These are phyloP conservation scores for Pseudozyma sp. DNA, from an alignment of 1,284 basidiomycete genomes.

Conservation along the genomic window DNA sequence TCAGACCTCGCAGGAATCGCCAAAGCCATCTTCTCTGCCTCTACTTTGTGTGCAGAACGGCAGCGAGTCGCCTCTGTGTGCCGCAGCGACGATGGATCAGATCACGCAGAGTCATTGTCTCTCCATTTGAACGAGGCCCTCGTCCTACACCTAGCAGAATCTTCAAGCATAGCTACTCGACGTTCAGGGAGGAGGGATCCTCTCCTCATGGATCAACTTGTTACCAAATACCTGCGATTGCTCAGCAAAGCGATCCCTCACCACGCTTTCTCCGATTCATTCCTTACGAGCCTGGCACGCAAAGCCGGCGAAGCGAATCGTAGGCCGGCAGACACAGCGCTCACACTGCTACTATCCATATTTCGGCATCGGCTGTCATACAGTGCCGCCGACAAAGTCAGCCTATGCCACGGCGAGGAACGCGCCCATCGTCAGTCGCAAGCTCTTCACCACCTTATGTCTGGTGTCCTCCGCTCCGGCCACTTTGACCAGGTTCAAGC, in stretches of 20 bases:
- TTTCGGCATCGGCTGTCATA: neutral
- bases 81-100: neutral
- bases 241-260: neutral
- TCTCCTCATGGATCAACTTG: neutral
- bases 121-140: constrained; percentile 18
- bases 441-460: constrained; percentile 21
- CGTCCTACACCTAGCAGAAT: neutral
- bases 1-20: neutral
- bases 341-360: constrained; percentile 4
- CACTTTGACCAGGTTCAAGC: constrained; percentile 7
- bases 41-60: constrained; percentile 13
- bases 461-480: constrained; percentile 6
- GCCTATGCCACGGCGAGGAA: neutral
- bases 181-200: neutral
- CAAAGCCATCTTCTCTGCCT: constrained; percentile 2
- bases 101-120: neutral
- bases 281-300: constrained; percentile 1
- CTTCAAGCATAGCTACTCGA: neutral
- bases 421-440: neutral
- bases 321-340: neutral
- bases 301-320: neutral
- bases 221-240: constrained; percentile 3
- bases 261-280: constrained; percentile 1
- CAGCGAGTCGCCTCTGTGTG: neutral
- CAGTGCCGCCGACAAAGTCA: neutral